These are phyloP conservation scores for Monosporascus cannonballus DNA, from an alignment of 2,329 filamentous ascomycete species.

Conservation along the genomic window DNA sequence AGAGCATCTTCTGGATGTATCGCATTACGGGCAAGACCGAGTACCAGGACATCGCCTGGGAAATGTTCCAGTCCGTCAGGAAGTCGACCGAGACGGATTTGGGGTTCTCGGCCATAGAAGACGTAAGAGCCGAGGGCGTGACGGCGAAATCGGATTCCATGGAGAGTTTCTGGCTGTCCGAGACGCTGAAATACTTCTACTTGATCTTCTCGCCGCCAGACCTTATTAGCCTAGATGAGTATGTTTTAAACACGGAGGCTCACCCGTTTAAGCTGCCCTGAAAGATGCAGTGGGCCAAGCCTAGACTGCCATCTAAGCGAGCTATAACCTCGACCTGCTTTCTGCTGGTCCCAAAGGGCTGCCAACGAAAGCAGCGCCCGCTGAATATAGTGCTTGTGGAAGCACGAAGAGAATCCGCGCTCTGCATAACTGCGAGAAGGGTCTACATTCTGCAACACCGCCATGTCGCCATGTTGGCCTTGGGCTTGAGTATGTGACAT, in stretches of 20 bases:
- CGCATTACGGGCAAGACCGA: slow-evolving; percentile 37
- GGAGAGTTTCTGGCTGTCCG: slow-evolving; percentile 2
- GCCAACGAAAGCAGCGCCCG: no score
- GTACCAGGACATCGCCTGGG: slow-evolving; percentile 43
- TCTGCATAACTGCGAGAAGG: no score
- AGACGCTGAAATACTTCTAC: slow-evolving; percentile 1
- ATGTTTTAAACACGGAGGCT: slow-evolving; percentile 1
- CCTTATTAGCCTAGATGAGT: neutral
- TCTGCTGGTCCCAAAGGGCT: no score
- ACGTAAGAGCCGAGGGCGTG: slow-evolving; percentile 43
- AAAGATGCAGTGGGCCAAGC: neutral
- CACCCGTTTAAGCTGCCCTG: neutral
- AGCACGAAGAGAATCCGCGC: no score
- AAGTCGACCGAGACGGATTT: slow-evolving; percentile 33
- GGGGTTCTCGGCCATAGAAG: slow-evolving; percentile 37
- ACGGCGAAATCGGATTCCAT: slow-evolving; percentile 19
- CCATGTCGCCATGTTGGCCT: no score
- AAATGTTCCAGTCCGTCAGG: slow-evolving; percentile 39
- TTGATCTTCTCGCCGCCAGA: neutral
- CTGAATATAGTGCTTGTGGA: no score
- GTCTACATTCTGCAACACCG: no score
- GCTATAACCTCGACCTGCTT: no score
- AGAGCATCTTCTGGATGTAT: slow-evolving; percentile 44
- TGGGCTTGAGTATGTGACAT: no score
- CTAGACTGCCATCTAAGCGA: no score